phyloP scores from a whole-genome alignment of 495 filamentous ascomycete species.

The Xylaria longipes region DNA sequence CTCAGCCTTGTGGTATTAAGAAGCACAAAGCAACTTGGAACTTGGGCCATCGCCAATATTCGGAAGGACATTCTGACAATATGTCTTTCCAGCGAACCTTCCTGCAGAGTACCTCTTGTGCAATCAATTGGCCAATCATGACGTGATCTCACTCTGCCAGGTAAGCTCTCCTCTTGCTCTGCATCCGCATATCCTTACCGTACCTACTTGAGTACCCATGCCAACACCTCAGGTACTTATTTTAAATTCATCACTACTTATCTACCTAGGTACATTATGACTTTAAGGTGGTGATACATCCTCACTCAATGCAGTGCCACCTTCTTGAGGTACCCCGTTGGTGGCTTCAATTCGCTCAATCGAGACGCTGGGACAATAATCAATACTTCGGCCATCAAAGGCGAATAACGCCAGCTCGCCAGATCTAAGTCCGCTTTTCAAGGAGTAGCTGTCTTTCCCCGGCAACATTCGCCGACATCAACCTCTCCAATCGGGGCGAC shows the following conservation, averaged over 20 bases:
- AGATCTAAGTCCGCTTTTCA: background rate
- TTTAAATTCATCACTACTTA: too few species aligned
- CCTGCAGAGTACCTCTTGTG: background rate
- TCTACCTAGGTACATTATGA: too few species aligned
- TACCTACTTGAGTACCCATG: too few species aligned
- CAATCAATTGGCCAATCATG: background rate
- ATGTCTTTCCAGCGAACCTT: background rate
- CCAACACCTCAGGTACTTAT: background rate
- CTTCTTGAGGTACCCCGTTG: too few species aligned
- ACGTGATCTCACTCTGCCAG: background rate
- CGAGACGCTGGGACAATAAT: too few species aligned
- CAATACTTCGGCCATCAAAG: background rate
- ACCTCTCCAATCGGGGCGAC: background rate
- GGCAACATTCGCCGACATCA: background rate
- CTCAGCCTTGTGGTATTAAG: conserved; percentile 1
- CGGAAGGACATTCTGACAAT: background rate
- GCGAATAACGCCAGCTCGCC: background rate
- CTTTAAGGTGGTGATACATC: too few species aligned
- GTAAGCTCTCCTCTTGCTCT: background rate
- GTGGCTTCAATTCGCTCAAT: too few species aligned
- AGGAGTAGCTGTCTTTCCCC: background rate
- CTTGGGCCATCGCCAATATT: background rate
- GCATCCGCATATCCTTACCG: background rate
- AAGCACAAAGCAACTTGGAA: background rate
- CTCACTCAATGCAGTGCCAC: too few species aligned